phyloP scores from a whole-genome alignment of 2,329 filamentous ascomycete genomes.

The Claviceps quebecensis region DNA sequence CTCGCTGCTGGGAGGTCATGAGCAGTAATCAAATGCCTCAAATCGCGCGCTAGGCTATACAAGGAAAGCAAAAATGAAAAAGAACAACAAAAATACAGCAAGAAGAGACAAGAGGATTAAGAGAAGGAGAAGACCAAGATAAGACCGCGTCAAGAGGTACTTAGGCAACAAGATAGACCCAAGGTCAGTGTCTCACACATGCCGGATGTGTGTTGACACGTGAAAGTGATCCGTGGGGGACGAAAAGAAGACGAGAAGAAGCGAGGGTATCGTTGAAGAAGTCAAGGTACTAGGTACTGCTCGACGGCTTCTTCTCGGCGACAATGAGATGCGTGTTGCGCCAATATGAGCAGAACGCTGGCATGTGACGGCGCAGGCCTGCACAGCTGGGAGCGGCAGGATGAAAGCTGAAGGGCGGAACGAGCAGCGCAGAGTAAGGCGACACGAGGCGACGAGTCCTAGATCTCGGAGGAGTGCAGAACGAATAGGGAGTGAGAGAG shows the following conservation, averaged over 20 bases:
- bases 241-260: no score
- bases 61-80: no score
- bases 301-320: no score
- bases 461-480: not conserved
- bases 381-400: not conserved
- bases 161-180: not conserved
- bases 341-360: not conserved
- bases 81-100: not conserved
- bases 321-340: not conserved
- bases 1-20: not conserved
- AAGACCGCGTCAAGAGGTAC: not conserved
- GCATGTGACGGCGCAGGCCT: slow-evolving; percentile 1
- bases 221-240: no score
- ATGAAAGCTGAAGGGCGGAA: not conserved
- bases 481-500: not conserved
- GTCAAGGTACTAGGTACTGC: no score
- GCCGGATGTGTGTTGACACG: no score
- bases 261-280: no score
- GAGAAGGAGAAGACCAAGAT: not conserved
- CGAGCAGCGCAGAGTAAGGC: not conserved
- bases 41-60: not conserved
- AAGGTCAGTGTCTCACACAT: not conserved
- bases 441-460: not conserved
- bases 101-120: not conserved
- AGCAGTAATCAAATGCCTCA: not conserved